phyloP scores from a whole-genome alignment of 1,139 yeast species.

The Kluyveromyces sp. region DNA sequence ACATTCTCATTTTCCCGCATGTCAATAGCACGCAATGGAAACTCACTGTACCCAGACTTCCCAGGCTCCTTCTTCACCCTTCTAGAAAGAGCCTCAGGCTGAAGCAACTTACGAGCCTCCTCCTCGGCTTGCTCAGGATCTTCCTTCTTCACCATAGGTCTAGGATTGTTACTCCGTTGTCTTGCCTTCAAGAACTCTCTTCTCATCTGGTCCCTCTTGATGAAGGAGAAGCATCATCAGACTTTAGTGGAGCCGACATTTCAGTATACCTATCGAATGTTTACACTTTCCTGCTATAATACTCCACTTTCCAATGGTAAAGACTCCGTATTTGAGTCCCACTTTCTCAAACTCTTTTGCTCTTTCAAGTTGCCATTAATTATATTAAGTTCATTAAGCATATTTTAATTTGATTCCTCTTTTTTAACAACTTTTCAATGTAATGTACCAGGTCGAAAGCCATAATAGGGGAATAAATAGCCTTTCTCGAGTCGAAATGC shows the following conservation, averaged over 20 bases:
- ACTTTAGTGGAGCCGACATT: constrained; percentile 10
- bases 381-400: too few species aligned
- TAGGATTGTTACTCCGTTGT: constrained; percentile 14
- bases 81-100: constrained; percentile 14
- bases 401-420: too few species aligned
- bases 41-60: constrained; percentile 30
- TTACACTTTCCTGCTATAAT: too few species aligned
- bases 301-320: too few species aligned
- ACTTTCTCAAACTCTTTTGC: too few species aligned
- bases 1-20: constrained; percentile 65
- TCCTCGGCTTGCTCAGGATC: constrained; percentile 27
- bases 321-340: too few species aligned
- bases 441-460: too few species aligned
- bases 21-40: constrained; percentile 58
- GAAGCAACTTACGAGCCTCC: constrained; percentile 18
- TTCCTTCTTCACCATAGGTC: constrained; percentile 25
- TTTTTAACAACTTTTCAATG: too few species aligned
- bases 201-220: constrained; percentile 30
- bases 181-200: constrained; percentile 28
- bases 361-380: too few species aligned
- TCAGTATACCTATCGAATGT: background rate
- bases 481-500: too few species aligned
- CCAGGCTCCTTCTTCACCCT: constrained; percentile 15
- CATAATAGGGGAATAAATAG: too few species aligned
- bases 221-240: constrained; percentile 27